Conservation (phyloP, 176 grass and related monocot genomes). For the Puccinellia tenuiflora region DNA sequence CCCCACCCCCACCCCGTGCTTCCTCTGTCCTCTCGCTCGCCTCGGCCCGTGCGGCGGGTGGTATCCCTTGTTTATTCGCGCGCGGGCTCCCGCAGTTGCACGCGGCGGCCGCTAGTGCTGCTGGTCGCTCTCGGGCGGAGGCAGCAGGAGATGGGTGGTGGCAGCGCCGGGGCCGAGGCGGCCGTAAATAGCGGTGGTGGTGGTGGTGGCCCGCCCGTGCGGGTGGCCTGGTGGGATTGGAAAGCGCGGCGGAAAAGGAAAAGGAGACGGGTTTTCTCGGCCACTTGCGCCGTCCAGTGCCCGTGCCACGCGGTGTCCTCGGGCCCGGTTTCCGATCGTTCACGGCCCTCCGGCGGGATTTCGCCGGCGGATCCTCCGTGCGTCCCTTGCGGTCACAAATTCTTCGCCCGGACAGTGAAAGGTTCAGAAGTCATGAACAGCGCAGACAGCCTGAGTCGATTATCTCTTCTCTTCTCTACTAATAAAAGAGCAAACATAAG, state of each 20-base stretch:
- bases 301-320: background rate
- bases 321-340: background rate
- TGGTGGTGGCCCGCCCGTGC: background rate
- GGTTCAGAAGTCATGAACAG: too few relatives aligned
- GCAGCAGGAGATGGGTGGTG: background rate
- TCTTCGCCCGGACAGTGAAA: too few relatives aligned
- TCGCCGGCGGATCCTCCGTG: background rate
- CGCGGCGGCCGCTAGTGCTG: background rate
- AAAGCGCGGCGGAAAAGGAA: slow-evolving; percentile 7
- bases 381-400: background rate
- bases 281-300: slow-evolving; percentile 10
- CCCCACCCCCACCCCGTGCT: background rate
- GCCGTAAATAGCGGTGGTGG: background rate
- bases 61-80: slow-evolving; percentile 6
- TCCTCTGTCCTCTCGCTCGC: background rate
- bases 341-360: background rate
- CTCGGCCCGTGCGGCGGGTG: background rate
- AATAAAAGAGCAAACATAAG: too few relatives aligned
- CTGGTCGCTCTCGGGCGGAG: background rate
- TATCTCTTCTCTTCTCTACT: too few relatives aligned
- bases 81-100: background rate
- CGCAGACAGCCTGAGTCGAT: too few relatives aligned
- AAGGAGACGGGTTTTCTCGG: slow-evolving; percentile 1
- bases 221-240: slow-evolving; percentile 4
- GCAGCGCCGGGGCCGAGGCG: background rate